phyloP scores from a whole-genome alignment of 768 basidiomycete species.

The Scleroderma bovista region DNA sequence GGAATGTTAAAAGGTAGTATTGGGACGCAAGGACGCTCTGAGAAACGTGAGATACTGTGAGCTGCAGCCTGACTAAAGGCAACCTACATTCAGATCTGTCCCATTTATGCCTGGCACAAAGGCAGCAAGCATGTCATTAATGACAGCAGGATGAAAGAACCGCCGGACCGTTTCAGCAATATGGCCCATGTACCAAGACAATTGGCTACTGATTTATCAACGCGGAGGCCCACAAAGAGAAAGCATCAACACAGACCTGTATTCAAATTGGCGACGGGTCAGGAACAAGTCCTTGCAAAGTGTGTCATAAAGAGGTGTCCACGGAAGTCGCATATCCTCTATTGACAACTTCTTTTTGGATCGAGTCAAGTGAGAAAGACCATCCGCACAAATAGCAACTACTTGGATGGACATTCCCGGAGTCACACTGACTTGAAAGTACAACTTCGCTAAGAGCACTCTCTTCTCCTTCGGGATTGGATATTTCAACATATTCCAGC shows the following conservation, averaged over 20 bases:
- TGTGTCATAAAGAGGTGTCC: conserved; percentile 72
- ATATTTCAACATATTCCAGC: conserved; percentile 82
- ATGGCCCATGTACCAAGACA: conserved; percentile 58
- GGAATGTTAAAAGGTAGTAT: conserved; percentile 76
- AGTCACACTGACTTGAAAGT: conserved; percentile 69
- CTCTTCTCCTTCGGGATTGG: conserved; percentile 79
- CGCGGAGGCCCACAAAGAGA: too few relatives aligned
- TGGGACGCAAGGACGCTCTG: conserved; percentile 76
- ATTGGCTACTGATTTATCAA: conserved; percentile 51
- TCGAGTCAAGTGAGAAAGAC: conserved; percentile 50
- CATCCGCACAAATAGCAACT: conserved; percentile 62
- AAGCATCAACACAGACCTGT: conserved; percentile 3
- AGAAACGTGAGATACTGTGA: conserved; percentile 64
- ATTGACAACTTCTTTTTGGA: conserved; percentile 74
- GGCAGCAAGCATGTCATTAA: conserved; percentile 62
- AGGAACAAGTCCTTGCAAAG: conserved; percentile 73
- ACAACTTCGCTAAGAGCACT: conserved; percentile 68
- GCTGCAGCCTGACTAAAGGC: conserved; percentile 43
- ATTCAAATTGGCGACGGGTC: conserved; percentile 56
- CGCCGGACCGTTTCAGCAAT: conserved; percentile 67
- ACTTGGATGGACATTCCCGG: conserved; percentile 72
- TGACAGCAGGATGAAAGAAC: conserved; percentile 63
- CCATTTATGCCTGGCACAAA: conserved; percentile 69
- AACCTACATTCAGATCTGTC: conserved; percentile 62
- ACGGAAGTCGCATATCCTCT: conserved; percentile 64